Conservation (phyloP, 2,329 filamentous ascomycete species). For the Aspergillus niger region DNA sequence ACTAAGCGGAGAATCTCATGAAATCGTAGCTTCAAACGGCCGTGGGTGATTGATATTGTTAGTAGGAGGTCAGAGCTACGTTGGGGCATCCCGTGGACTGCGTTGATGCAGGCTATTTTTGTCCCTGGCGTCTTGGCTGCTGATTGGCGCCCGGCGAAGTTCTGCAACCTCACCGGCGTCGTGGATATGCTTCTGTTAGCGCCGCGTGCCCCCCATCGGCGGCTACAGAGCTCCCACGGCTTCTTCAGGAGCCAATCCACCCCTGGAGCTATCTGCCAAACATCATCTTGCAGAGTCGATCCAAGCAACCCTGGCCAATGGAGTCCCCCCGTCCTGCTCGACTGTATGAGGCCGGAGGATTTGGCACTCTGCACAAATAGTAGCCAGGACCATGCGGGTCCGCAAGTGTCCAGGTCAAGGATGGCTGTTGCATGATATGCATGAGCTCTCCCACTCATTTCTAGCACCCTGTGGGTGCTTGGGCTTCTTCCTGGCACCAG, state of each 20-base stretch:
- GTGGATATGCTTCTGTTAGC: conserved; percentile 9
- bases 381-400: conserved; percentile 7
- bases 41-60: too few relatives aligned
- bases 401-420: conserved; percentile 5
- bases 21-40: too few relatives aligned
- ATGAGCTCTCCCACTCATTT: neutral
- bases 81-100: neutral
- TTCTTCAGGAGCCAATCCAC: conserved; percentile 19
- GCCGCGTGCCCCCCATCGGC: conserved; percentile 16
- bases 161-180: conserved; percentile 7
- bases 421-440: neutral
- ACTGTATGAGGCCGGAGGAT: conserved; percentile 13
- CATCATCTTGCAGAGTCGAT: conserved; percentile 16
- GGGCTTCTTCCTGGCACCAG: neutral
- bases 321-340: neutral
- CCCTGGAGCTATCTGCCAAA: conserved; percentile 1
- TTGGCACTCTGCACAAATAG: conserved; percentile 18
- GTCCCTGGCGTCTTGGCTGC: neutral
- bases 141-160: conserved; percentile 10
- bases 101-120: conserved; percentile 8
- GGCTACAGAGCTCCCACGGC: conserved; percentile 17
- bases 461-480: neutral
- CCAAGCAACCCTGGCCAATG: conserved; percentile 15
- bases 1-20: too few relatives aligned
- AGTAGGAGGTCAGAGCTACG: too few relatives aligned